These are phyloP conservation scores for Somion occarium DNA, from an alignment of 1,284 basidiomycete genomes.

Conservation along the genomic window DNA sequence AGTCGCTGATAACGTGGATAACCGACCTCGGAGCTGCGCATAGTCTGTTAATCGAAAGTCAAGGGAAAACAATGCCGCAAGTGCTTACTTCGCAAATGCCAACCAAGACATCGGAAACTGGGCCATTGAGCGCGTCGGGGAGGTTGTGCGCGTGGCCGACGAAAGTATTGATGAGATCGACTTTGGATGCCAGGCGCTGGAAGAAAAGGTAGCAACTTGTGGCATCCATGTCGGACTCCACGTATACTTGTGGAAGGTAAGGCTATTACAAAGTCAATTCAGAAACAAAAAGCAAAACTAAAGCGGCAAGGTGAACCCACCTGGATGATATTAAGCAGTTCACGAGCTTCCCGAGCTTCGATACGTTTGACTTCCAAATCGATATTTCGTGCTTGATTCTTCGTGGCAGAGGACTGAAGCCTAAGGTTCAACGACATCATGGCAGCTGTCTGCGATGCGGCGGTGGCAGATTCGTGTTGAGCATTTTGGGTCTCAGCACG, in stretches of 20 bases:
- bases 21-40: conserved; percentile 71
- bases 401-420: conserved; percentile 83
- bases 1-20: conserved; percentile 74
- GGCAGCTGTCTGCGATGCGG: conserved; percentile 72
- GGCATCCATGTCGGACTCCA: conserved; percentile 83
- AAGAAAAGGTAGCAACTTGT: conserved; percentile 89
- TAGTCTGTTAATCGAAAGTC: conserved; percentile 3
- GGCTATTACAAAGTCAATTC: conserved; percentile 51
- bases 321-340: conserved; percentile 71
- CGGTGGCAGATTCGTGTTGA: conserved; percentile 73
- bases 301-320: conserved; percentile 25
- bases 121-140: conserved; percentile 76
- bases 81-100: conserved; percentile 87
- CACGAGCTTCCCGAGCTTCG: conserved; percentile 77
- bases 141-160: conserved; percentile 80
- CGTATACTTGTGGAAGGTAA: conserved; percentile 81
- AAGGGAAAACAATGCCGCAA: too few species aligned
- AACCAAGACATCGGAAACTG: conserved; percentile 78
- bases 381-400: conserved; percentile 84
- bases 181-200: conserved; percentile 79
- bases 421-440: conserved; percentile 92
- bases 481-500: conserved; percentile 82
- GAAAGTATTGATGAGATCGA: conserved; percentile 78
- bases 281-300: conserved; percentile 1
- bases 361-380: conserved; percentile 84